phyloP scores from a whole-genome alignment of 306 rosid species.

The Herpetospermum pedunculosum region DNA sequence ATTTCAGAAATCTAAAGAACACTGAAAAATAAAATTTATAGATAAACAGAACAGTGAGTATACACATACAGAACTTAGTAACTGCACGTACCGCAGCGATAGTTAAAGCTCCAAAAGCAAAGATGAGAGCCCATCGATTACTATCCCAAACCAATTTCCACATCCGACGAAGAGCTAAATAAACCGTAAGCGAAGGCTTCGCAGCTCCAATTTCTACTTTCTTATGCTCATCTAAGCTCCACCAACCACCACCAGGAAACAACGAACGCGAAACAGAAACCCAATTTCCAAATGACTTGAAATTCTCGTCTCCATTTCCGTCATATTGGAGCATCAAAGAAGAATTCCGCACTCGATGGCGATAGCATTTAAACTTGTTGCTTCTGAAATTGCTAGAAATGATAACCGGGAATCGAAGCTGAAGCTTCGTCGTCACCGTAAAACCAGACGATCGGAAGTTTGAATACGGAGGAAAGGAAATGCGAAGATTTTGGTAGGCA shows the following conservation, averaged over 20 bases:
- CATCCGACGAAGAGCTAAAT: constrained; percentile 37
- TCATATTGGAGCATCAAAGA: background rate
- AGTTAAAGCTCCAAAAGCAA: constrained; percentile 29
- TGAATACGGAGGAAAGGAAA: background rate
- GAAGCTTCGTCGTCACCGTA: background rate
- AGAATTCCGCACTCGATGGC: background rate
- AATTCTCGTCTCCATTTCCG: background rate
- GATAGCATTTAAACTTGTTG: background rate
- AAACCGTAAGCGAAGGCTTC: constrained; percentile 20
- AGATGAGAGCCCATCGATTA: constrained; percentile 27
- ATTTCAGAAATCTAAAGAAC: background rate
- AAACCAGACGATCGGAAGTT: background rate
- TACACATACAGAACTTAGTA: background rate
- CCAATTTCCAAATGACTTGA: constrained; percentile 5
- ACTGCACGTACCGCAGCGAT: constrained; percentile 41
- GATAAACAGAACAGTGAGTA: background rate
- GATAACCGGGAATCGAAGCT: background rate
- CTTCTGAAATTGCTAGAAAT: background rate
- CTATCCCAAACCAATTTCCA: constrained; percentile 41
- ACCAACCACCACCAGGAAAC: constrained; percentile 33
- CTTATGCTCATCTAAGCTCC: constrained; percentile 28
- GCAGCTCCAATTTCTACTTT: constrained; percentile 16
- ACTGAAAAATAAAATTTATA: background rate
- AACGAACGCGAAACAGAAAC: constrained; percentile 6
- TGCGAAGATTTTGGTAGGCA: background rate